A percentile compares a stretch with the other conserved stretches of the same genome.
phyloP scores from a whole-genome alignment of 139 green algal genomes.

The Chlorella sp. region DNA sequence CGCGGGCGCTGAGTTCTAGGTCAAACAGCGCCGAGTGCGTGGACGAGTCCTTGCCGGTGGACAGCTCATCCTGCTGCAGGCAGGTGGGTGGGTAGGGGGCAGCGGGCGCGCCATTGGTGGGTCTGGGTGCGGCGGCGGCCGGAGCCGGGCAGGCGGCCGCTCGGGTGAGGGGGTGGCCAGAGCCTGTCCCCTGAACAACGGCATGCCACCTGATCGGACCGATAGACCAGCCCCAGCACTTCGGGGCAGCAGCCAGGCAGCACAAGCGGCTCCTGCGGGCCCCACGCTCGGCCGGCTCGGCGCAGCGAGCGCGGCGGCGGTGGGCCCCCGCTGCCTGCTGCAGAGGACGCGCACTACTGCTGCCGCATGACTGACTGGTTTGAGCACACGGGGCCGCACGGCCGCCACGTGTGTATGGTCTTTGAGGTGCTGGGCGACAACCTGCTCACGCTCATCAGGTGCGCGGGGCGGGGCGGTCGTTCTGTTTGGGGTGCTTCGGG shows the following conservation, averaged over 20 bases:
- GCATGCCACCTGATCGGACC: too few relatives aligned
- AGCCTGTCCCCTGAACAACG: too few relatives aligned
- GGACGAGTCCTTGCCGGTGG: constrained; percentile 38
- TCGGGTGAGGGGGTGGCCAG: too few relatives aligned
- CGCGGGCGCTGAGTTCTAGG: constrained; percentile 36
- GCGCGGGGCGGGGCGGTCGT: too few relatives aligned
- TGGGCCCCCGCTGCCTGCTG: too few relatives aligned
- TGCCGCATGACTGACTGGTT: constrained; percentile 90
- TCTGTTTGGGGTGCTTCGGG: too few relatives aligned
- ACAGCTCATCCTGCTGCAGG: constrained; percentile 21
- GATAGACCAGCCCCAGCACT: too few relatives aligned
- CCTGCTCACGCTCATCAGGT: constrained; percentile 77
- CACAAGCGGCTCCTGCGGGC: too few relatives aligned
- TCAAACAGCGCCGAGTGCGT: constrained; percentile 48
- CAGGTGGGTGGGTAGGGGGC: not conserved
- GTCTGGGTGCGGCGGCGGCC: not conserved
- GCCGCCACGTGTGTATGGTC: constrained; percentile 97
- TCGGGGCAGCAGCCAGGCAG: too few relatives aligned
- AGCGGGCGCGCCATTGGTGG: not conserved
- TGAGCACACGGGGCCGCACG: constrained; percentile 92
- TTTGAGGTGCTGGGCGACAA: constrained; percentile 95
- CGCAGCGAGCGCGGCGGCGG: too few relatives aligned
- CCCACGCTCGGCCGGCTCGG: too few relatives aligned
- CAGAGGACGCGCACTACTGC: constrained; percentile 64
- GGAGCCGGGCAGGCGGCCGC: not conserved